Conservation (phyloP, 2,329 filamentous ascomycete species). For the Aspergillus fischeri region DNA sequence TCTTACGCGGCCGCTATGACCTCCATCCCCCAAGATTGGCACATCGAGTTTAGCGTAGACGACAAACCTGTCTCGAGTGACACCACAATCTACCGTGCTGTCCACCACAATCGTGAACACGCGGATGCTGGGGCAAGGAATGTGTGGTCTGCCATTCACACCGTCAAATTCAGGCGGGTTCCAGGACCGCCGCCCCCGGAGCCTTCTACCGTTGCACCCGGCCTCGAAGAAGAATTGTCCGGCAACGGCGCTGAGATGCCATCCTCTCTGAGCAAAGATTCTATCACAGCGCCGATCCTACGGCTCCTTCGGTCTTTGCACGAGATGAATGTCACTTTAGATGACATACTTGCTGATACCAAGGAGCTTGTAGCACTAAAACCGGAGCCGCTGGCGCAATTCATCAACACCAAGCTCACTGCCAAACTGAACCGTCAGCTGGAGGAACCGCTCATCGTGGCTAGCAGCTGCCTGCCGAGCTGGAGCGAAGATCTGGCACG, state of each 20-base stretch:
- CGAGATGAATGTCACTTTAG: constrained; percentile 85
- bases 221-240: constrained; percentile 42
- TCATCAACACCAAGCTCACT: constrained; percentile 97
- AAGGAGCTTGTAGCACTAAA: constrained; percentile 67
- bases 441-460: constrained; percentile 93
- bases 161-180: constrained; percentile 86
- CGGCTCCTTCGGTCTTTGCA: constrained; percentile 86
- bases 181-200: constrained; percentile 76
- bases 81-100: constrained; percentile 91
- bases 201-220: constrained; percentile 56
- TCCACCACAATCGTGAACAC: constrained; percentile 65
- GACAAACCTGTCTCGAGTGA: constrained; percentile 81
- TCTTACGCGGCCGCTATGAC: constrained; percentile 81
- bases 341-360: constrained; percentile 80
- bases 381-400: constrained; percentile 81
- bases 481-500: constrained; percentile 96
- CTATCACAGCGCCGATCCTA: constrained; percentile 80
- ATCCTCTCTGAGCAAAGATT: constrained; percentile 74
- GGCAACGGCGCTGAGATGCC: constrained; percentile 61
- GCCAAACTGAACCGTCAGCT: constrained; percentile 96
- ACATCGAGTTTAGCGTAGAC: constrained; percentile 90
- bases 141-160: constrained; percentile 86
- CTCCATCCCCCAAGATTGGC: constrained; percentile 84
- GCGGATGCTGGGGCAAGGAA: constrained; percentile 64
- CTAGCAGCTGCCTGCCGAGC: constrained; percentile 88